These are phyloP conservation scores for Chrysoporthe cubensis DNA, from an alignment of 2,329 filamentous ascomycete genomes.

Conservation along the genomic window DNA sequence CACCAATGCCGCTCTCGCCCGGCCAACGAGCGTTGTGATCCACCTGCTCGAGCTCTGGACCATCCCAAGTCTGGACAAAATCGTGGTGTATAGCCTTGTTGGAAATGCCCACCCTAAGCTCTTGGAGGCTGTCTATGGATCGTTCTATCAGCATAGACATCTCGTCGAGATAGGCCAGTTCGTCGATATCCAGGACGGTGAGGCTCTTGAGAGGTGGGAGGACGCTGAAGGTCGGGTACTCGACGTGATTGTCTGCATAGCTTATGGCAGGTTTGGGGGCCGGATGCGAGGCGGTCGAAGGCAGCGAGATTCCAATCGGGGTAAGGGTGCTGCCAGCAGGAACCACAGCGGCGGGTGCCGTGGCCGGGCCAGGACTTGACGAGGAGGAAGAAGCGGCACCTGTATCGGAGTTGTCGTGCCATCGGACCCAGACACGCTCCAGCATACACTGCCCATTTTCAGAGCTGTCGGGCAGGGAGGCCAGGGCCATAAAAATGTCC, in stretches of 20 bases:
- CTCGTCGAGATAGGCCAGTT: constrained; percentile 81
- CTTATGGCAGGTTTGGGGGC: constrained; percentile 44
- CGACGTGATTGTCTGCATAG: constrained; percentile 63
- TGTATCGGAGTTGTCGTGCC: constrained; percentile 73
- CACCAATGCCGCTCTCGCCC: constrained; percentile 61
- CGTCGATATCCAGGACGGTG: constrained; percentile 80
- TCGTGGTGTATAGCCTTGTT: constrained; percentile 48
- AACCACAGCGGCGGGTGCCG: constrained; percentile 32
- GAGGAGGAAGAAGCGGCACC: constrained; percentile 39
- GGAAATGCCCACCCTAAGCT: constrained; percentile 76
- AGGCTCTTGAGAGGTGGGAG: constrained; percentile 75
- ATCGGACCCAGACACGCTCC: constrained; percentile 77
- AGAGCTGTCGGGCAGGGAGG: constrained; percentile 67
- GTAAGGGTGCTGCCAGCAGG: constrained; percentile 45
- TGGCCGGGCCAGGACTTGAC: constrained; percentile 34
- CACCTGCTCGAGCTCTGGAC: constrained; percentile 63
- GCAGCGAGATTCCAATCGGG: constrained; percentile 45
- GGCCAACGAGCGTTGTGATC: constrained; percentile 62
- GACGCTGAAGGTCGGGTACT: constrained; percentile 80
- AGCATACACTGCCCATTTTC: constrained; percentile 66
- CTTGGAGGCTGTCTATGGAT: constrained; percentile 67
- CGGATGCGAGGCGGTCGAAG: constrained; percentile 37
- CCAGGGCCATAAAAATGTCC: constrained; percentile 80
- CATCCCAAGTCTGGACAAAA: constrained; percentile 67
- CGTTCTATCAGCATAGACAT: constrained; percentile 77